Evolutionary conservation across 192 early-diverging fungal species (phyloP).

Genomic region (Chytriomyces sp.): DNA sequence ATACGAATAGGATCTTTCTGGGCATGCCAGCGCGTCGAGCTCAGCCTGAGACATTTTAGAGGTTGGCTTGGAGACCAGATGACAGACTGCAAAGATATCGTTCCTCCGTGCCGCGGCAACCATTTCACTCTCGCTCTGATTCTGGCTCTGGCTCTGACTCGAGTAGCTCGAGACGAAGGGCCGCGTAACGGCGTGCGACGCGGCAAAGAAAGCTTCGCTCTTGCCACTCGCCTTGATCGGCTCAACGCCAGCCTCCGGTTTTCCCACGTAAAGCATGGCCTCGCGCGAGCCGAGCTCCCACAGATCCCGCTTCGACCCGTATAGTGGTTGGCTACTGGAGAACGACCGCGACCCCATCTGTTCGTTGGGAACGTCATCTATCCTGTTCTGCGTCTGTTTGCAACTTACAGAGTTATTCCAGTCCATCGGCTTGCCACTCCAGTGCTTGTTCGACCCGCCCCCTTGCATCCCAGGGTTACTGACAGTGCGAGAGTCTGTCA

Average conservation of each 20-base stretch:
- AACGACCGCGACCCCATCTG: background rate
- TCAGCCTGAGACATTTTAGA: constrained; percentile 42
- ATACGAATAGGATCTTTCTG: background rate
- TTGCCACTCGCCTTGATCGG: background rate
- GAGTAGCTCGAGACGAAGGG: background rate
- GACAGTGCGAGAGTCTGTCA: background rate
- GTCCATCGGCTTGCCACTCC: background rate
- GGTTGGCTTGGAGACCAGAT: constrained; percentile 44
- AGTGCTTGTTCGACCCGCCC: background rate
- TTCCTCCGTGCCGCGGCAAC: constrained; percentile 23
- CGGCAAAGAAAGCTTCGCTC: background rate
- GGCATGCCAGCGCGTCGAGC: constrained; percentile 23
- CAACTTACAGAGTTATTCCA: background rate
- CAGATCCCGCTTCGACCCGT: constrained; percentile 26
- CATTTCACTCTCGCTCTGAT: background rate
- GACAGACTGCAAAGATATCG: constrained; percentile 43
- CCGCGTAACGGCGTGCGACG: background rate
- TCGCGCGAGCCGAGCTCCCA: constrained; percentile 6
- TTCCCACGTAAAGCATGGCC: background rate
- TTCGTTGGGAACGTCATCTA: background rate
- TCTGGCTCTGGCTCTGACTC: background rate
- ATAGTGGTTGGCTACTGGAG: background rate
- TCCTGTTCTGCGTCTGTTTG: background rate
- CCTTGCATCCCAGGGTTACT: no score
- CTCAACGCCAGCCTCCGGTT: background rate